These are phyloP conservation scores for Miscanthus sacchariflorus DNA, from an alignment of 202 grass and related monocot species.

Conservation along the genomic window DNA sequence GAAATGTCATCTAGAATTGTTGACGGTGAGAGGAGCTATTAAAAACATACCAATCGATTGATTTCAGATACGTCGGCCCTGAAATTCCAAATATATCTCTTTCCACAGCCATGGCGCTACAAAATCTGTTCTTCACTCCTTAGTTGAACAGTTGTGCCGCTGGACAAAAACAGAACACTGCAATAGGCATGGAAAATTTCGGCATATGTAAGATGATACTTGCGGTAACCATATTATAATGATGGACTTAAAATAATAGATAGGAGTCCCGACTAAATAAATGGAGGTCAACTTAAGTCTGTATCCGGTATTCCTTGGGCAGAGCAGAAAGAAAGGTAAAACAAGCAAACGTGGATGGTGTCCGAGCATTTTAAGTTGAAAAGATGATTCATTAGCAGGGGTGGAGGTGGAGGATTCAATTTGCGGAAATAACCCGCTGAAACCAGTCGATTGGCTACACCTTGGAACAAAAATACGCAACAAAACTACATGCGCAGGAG, in stretches of 20 bases:
- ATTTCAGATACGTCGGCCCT: conserved; percentile 75
- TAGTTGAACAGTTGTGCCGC: neutral
- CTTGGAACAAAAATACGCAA: neutral
- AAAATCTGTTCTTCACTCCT: conserved; percentile 42
- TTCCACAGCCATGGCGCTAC: conserved; percentile 73
- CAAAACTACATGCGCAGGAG: neutral
- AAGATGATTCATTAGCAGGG: neutral
- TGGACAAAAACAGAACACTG: conserved; percentile 43
- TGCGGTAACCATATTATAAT: neutral
- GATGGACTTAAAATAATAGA: too few species aligned
- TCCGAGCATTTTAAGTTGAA: neutral
- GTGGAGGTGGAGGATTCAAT: neutral
- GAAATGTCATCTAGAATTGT: conserved; percentile 22
- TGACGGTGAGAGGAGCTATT: neutral
- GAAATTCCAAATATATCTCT: conserved; percentile 79
- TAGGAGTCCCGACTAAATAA: neutral
- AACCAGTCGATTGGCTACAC: neutral
- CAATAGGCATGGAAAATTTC: neutral
- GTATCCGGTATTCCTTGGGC: neutral
- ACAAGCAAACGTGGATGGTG: neutral
- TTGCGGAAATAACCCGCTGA: neutral
- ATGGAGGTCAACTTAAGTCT: conserved; percentile 21
- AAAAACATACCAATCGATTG: conserved; percentile 77
- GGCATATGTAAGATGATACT: conserved; percentile 21
- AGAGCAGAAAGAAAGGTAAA: neutral